These are phyloP conservation scores for Ceratobasidium sp. DNA, from an alignment of 1,284 basidiomycete species.

Conservation along the genomic window DNA sequence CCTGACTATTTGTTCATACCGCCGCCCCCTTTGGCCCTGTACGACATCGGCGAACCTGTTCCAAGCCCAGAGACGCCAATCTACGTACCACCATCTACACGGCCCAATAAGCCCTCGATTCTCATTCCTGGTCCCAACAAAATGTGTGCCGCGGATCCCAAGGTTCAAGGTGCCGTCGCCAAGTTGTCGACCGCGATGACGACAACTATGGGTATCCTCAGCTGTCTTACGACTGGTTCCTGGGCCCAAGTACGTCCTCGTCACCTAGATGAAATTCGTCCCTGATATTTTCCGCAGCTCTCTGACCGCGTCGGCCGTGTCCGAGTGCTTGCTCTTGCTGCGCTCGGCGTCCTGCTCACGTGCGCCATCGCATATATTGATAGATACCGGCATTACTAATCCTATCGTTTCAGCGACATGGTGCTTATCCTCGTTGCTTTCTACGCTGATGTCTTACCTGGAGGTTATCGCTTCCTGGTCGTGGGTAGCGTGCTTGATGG, in stretches of 20 bases:
- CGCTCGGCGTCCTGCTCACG: constrained; percentile 68
- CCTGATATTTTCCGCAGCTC: constrained; percentile 55
- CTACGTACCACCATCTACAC: constrained; percentile 24
- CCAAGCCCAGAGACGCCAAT: not conserved
- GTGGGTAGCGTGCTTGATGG: constrained; percentile 78
- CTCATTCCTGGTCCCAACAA: constrained; percentile 40
- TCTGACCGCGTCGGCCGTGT: constrained; percentile 83
- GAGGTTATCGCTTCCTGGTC: constrained; percentile 84
- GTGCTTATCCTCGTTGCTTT: constrained; percentile 70
- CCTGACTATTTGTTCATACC: constrained; percentile 42
- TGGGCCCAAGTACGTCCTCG: constrained; percentile 61
- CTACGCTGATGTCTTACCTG: constrained; percentile 67
- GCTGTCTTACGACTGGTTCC: constrained; percentile 47
- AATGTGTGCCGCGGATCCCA: constrained; percentile 42
- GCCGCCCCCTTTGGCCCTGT: not conserved
- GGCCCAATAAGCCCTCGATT: constrained; percentile 22
- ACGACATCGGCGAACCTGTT: not conserved
- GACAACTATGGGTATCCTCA: constrained; percentile 42
- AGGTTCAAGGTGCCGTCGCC: constrained; percentile 40
- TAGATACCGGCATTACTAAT: not conserved
- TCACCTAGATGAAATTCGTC: not conserved
- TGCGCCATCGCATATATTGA: constrained; percentile 47
- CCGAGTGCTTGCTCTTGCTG: constrained; percentile 66
- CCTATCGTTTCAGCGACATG: constrained; percentile 57
- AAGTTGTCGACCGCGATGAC: constrained; percentile 41